Evolutionary conservation across 2,329 filamentous ascomycete genomes (phyloP).

Genomic region (Zasmidium angulare): DNA sequence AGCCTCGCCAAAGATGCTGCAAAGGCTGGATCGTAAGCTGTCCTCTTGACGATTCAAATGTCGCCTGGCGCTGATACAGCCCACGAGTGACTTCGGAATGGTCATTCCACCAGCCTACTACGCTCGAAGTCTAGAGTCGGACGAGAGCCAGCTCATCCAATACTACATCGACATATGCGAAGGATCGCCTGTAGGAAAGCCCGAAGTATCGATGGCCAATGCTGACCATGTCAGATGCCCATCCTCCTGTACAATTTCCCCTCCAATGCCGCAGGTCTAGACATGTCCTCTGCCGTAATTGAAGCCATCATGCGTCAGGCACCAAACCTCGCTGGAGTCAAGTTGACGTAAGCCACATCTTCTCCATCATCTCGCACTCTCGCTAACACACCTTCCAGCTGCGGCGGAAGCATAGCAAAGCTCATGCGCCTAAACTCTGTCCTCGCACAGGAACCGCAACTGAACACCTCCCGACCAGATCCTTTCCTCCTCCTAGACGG

Average conservation of each 20-base stretch:
- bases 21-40: not conserved
- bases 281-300: not conserved
- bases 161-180: not conserved
- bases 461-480: not conserved
- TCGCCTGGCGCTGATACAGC: not conserved
- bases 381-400: not conserved
- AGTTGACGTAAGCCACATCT: not conserved
- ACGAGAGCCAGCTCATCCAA: not conserved
- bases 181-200: not conserved
- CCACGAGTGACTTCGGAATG: not conserved
- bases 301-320: not conserved
- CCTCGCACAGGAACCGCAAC: not conserved
- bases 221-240: not conserved
- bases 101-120: not conserved
- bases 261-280: not conserved
- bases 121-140: not conserved
- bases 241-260: not conserved
- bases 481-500: not conserved
- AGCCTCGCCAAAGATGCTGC: not conserved
- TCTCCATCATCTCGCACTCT: too few relatives aligned
- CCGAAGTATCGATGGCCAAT: not conserved
- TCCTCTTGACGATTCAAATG: not conserved
- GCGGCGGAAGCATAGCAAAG: not conserved
- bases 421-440: not conserved
- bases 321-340: not conserved